These are phyloP conservation scores for Colletotrichum camelliae DNA, from an alignment of 2,329 filamentous ascomycete species.

Conservation along the genomic window DNA sequence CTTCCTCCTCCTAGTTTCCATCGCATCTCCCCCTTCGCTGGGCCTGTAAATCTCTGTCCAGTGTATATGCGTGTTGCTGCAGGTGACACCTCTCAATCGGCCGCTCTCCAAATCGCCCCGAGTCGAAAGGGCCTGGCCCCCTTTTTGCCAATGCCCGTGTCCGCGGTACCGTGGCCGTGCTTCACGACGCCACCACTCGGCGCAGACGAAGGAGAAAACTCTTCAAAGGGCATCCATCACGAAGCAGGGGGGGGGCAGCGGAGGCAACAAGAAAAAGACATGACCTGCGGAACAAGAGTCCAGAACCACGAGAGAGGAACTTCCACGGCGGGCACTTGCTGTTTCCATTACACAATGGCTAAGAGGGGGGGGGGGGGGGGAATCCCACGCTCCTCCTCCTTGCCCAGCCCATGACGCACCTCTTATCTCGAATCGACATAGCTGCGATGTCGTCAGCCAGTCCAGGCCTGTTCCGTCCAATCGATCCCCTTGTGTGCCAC, in stretches of 20 bases:
- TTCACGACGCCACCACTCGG: constrained; percentile 3
- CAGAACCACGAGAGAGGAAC: neutral
- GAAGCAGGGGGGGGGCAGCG: neutral
- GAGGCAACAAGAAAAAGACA: neutral
- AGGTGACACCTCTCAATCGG: neutral
- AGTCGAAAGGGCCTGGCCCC: neutral
- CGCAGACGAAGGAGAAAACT: neutral
- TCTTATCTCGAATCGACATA: constrained; percentile 22
- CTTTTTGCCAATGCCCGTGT: neutral
- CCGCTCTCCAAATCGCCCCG: neutral
- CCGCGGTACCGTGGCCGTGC: neutral
- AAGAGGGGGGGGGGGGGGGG: neutral
- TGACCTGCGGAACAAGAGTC: neutral
- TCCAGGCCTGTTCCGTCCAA: constrained; percentile 19
- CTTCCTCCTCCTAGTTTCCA: neutral
- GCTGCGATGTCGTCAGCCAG: constrained; percentile 21
- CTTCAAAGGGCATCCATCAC: neutral
- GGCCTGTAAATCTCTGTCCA: neutral
- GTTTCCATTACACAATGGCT: constrained; percentile 22
- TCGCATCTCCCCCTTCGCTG: neutral
- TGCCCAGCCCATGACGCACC: neutral
- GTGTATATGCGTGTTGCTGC: neutral
- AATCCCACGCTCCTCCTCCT: constrained; percentile 10
- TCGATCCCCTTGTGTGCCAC: neutral
- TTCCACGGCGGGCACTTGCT: constrained; percentile 6